Conservation (phyloP, 371 early-diverging fungal species). For the Mucor ambiguus region DNA sequence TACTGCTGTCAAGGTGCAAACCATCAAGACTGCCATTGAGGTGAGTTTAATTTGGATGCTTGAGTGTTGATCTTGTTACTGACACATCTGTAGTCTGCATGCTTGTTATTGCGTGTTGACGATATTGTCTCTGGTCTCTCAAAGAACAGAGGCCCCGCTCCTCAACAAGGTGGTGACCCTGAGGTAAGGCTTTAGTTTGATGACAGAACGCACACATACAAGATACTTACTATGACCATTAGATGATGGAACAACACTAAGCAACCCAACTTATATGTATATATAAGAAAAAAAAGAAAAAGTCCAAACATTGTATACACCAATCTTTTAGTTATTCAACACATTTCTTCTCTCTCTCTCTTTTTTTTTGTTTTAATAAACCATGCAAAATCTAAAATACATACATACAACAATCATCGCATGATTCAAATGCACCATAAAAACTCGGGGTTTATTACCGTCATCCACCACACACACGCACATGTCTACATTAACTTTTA, state of each 20-base stretch:
- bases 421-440: not conserved
- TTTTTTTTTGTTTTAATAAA: constrained; percentile 6
- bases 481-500: not conserved
- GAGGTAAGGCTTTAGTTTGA: not conserved
- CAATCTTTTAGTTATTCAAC: not conserved
- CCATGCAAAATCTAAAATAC: not conserved
- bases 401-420: not conserved
- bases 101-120: constrained; percentile 93
- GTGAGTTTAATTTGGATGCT: constrained; percentile 28
- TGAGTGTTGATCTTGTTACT: not conserved
- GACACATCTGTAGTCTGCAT: constrained; percentile 69
- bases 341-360: not conserved
- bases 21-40: constrained; percentile 99
- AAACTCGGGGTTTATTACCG: not conserved
- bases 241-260: constrained; percentile 19
- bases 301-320: constrained; percentile 7
- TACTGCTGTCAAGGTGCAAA: constrained; percentile 99
- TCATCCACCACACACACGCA: not conserved
- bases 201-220: not conserved
- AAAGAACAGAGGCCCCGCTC: constrained; percentile 52
- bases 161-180: constrained; percentile 19
- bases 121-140: constrained; percentile 96
- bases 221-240: not conserved
- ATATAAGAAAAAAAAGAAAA: constrained; percentile 6
- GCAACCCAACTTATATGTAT: not conserved